Evolutionary conservation across 2,329 filamentous ascomycete genomes (phyloP).

Genomic region (Calonectria pauciramosa): DNA sequence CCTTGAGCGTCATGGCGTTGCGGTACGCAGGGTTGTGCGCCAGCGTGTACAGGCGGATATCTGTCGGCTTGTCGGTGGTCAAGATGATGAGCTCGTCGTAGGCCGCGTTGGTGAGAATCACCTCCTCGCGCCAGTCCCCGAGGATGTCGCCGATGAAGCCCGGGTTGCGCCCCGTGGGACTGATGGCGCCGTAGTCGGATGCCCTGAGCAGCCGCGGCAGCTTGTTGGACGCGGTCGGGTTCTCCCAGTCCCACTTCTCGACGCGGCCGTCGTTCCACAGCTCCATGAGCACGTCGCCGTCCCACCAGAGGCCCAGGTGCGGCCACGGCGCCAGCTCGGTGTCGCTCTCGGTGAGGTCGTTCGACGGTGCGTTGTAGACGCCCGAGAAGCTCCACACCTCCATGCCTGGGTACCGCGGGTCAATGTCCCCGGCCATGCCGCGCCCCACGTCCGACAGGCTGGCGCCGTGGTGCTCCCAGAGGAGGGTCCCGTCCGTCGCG

Average conservation of each 20-base stretch:
- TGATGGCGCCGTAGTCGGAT: constrained; percentile 16
- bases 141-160: constrained; percentile 38
- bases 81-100: constrained; percentile 39
- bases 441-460: constrained; percentile 28
- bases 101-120: constrained; percentile 30
- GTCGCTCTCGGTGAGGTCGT: constrained; percentile 21
- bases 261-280: constrained; percentile 42
- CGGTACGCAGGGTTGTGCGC: constrained; percentile 44
- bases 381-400: constrained; percentile 41
- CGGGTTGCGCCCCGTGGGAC: constrained; percentile 24
- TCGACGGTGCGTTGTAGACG: constrained; percentile 33
- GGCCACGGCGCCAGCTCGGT: constrained; percentile 25
- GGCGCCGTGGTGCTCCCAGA: constrained; percentile 35
- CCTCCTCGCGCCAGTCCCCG: constrained; percentile 42
- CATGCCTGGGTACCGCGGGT: constrained; percentile 35
- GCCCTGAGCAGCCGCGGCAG: constrained; percentile 7
- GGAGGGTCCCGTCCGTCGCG: constrained; percentile 26
- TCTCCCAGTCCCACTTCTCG: constrained; percentile 38
- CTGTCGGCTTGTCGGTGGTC: constrained; percentile 36
- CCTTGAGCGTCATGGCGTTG: constrained; percentile 43
- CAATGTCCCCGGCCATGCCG: constrained; percentile 40
- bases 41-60: constrained; percentile 40
- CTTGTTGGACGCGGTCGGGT: constrained; percentile 10
- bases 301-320: constrained; percentile 34
- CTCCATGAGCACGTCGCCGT: constrained; percentile 36